Conservation (phyloP, 2,329 filamentous ascomycete species). For the Colletotrichum cereale region DNA sequence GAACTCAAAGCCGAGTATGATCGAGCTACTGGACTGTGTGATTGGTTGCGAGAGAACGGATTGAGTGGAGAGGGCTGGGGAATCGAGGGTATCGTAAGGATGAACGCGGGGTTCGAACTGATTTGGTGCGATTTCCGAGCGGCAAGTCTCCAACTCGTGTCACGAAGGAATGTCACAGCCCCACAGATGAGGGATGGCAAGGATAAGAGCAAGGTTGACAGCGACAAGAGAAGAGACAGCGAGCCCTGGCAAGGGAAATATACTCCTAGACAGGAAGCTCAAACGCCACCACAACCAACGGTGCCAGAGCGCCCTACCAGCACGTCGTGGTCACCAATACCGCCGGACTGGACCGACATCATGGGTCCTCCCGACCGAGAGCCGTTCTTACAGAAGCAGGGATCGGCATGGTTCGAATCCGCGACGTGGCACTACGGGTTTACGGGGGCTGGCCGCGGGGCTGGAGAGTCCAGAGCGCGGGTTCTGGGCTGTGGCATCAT, state of each 20-base stretch:
- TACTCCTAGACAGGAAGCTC: constrained; percentile 2
- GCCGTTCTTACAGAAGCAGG: constrained; percentile 55
- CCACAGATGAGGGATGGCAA: constrained; percentile 49
- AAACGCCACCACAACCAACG: constrained; percentile 51
- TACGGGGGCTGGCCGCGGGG: constrained; percentile 51
- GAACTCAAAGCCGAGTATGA: constrained; percentile 60
- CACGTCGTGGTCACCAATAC: constrained; percentile 50
- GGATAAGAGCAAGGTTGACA: not conserved
- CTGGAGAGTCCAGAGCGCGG: constrained; percentile 58
- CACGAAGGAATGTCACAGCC: constrained; percentile 60
- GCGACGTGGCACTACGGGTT: constrained; percentile 58
- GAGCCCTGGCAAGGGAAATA: not conserved
- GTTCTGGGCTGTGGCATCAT: constrained; percentile 56
- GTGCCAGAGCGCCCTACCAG: constrained; percentile 50
- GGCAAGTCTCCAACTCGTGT: constrained; percentile 56
- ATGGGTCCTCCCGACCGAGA: constrained; percentile 45
- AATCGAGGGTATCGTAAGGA: constrained; percentile 62
- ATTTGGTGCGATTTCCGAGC: constrained; percentile 64
- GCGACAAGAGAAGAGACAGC: constrained; percentile 16
- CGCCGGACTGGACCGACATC: constrained; percentile 51
- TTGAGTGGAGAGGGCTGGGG: constrained; percentile 59
- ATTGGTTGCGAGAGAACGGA: constrained; percentile 55
- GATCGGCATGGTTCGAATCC: constrained; percentile 60
- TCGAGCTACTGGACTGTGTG: constrained; percentile 60
- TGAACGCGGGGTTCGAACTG: constrained; percentile 65